phyloP scores from a whole-genome alignment of 1,284 basidiomycete genomes.

The Taiwanofungus camphoratus region DNA sequence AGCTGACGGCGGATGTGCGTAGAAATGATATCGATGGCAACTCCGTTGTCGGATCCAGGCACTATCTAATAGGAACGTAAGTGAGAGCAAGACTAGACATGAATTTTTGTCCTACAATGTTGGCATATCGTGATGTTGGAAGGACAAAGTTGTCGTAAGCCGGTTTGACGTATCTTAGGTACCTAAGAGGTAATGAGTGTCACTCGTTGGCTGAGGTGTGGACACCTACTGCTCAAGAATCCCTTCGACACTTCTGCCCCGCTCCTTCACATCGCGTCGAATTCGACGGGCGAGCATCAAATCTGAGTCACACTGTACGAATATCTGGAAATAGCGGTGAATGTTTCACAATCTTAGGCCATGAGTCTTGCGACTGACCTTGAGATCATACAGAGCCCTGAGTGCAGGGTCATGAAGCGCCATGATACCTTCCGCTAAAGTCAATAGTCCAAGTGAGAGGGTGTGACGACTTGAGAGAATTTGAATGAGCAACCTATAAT shows the following conservation, averaged over 20 bases:
- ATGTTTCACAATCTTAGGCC: slow-evolving; percentile 4
- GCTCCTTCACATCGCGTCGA: slow-evolving; percentile 81
- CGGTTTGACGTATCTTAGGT: slow-evolving; percentile 89
- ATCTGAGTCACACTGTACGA: slow-evolving; percentile 90
- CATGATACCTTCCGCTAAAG: slow-evolving; percentile 86
- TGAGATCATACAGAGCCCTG: slow-evolving; percentile 85
- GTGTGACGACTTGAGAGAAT: slow-evolving; percentile 3
- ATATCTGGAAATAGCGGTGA: slow-evolving; percentile 43
- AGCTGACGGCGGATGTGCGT: slow-evolving; percentile 88
- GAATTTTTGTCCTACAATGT: slow-evolving; percentile 56
- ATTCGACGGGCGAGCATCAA: slow-evolving; percentile 95
- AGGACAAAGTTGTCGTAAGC: slow-evolving; percentile 95
- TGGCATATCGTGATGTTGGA: slow-evolving; percentile 81
- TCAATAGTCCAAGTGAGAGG: slow-evolving; percentile 1
- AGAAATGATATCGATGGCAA: slow-evolving; percentile 92
- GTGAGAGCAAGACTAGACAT: background rate
- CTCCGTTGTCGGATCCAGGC: slow-evolving; percentile 79
- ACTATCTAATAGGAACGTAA: slow-evolving; percentile 61
- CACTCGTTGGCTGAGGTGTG: background rate
- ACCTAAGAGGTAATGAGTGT: slow-evolving; percentile 38
- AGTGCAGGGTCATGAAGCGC: slow-evolving; percentile 77
- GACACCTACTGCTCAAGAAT: slow-evolving; percentile 75
- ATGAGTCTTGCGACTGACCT: slow-evolving; percentile 42
- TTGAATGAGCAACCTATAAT: slow-evolving; percentile 63
- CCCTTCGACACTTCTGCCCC: slow-evolving; percentile 81